These are phyloP conservation scores for Blastosporella zonata DNA, from an alignment of 1,284 basidiomycete species.

Conservation along the genomic window DNA sequence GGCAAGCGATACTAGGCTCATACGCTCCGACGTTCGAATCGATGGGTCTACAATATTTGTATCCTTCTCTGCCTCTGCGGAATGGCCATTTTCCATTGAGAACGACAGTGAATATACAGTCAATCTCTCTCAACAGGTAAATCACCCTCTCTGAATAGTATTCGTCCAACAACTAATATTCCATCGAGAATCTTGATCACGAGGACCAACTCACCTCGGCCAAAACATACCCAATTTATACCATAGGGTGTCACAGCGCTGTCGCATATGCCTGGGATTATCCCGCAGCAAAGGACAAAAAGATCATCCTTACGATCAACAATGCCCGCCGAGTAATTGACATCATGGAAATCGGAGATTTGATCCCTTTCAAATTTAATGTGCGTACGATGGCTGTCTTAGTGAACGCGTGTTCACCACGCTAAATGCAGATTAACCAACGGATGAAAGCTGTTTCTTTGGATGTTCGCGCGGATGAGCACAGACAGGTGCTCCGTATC, in stretches of 20 bases:
- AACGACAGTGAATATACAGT: conserved; percentile 83
- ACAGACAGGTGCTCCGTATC: conserved; percentile 85
- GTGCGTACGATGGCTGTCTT: conserved; percentile 36
- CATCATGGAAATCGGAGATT: conserved; percentile 94
- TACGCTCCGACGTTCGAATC: conserved; percentile 83
- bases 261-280: conserved; percentile 92
- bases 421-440: conserved; percentile 44
- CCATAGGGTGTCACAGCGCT: conserved; percentile 54
- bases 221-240: conserved; percentile 46
- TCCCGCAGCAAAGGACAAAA: conserved; percentile 85
- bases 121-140: conserved; percentile 75
- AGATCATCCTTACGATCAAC: conserved; percentile 68
- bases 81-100: conserved; percentile 90
- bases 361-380: conserved; percentile 86
- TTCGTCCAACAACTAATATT: conserved; percentile 1
- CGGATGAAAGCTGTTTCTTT: conserved; percentile 72
- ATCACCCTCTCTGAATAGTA: conserved; percentile 13
- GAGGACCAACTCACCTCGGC: conserved; percentile 34
- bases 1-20: conserved; percentile 50
- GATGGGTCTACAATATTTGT: conserved; percentile 91
- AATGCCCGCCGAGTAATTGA: conserved; percentile 77
- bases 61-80: conserved; percentile 66
- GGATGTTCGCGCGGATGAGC: conserved; percentile 91
- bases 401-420: neutral
- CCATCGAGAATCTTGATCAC: conserved; percentile 47